Evolutionary conservation across 2,329 filamentous ascomycete species (phyloP).

Genomic region (Lithohypha guttulata): DNA sequence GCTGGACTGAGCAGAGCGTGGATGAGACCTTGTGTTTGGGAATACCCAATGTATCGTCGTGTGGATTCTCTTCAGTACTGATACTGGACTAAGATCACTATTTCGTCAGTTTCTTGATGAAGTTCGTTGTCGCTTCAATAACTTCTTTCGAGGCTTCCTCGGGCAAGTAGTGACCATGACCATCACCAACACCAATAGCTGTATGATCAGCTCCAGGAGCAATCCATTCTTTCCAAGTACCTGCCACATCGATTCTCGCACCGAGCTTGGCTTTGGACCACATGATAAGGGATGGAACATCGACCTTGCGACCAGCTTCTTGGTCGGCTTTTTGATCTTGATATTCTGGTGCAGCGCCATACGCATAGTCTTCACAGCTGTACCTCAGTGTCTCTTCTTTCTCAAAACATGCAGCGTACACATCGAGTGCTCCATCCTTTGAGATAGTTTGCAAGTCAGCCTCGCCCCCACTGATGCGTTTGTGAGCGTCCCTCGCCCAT

Average conservation of each 20-base stretch:
- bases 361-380: constrained; percentile 39
- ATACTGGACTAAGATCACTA: no score
- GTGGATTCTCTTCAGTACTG: no score
- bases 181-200: constrained; percentile 18
- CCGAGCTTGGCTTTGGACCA: constrained; percentile 36
- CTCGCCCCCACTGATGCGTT: constrained; percentile 23
- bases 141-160: constrained; percentile 34
- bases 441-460: constrained; percentile 15
- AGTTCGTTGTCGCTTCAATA: constrained; percentile 13
- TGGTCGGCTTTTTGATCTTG: constrained; percentile 37
- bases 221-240: constrained; percentile 41
- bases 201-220: constrained; percentile 15
- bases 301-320: constrained; percentile 33
- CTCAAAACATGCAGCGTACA: constrained; percentile 36
- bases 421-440: constrained; percentile 30
- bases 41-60: no score
- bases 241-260: constrained; percentile 26
- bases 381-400: constrained; percentile 33
- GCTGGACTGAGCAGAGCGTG: background rate
- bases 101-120: constrained; percentile 14
- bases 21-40: no score
- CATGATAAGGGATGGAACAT: constrained; percentile 33
- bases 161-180: constrained; percentile 36
- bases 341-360: constrained; percentile 34
- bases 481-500: constrained; percentile 29